Conservation (phyloP, 805 yeast species). For the Allodekkera sacchari region DNA sequence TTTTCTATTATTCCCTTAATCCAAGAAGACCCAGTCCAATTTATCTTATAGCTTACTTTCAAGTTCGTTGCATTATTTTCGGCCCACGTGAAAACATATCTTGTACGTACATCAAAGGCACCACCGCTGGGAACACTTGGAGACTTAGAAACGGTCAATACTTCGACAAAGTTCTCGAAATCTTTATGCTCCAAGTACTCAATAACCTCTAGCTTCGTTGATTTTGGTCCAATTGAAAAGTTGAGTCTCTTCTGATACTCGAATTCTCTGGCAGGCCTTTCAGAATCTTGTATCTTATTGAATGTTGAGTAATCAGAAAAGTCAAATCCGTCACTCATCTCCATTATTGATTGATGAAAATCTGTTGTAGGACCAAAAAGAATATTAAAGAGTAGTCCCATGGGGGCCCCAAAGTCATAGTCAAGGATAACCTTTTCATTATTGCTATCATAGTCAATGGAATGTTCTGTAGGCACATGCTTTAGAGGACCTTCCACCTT, state of each 20-base stretch:
- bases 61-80: constrained; percentile 50
- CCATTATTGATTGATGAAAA: constrained; percentile 31
- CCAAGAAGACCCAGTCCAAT: constrained; percentile 93
- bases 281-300: constrained; percentile 29
- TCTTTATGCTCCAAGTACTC: constrained; percentile 56
- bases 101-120: constrained; percentile 66
- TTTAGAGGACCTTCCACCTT: constrained; percentile 50
- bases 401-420: constrained; percentile 54
- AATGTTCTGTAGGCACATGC: constrained; percentile 51
- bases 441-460: constrained; percentile 33
- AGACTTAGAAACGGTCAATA: constrained; percentile 58
- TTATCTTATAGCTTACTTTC: constrained; percentile 60
- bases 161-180: constrained; percentile 44
- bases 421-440: constrained; percentile 45
- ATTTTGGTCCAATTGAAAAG: constrained; percentile 86
- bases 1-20: constrained; percentile 82
- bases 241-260: constrained; percentile 68
- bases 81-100: constrained; percentile 72
- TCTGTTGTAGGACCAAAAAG: constrained; percentile 55
- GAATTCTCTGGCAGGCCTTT: constrained; percentile 39
- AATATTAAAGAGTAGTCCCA: constrained; percentile 65
- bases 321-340: constrained; percentile 39
- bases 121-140: constrained; percentile 96
- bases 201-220: constrained; percentile 56
- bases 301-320: constrained; percentile 32